Evolutionary conservation across 148 eudicot genomes (phyloP), one percentile per base, ranked within the genome.

Genomic region (Pouteria glomerata): DNA sequence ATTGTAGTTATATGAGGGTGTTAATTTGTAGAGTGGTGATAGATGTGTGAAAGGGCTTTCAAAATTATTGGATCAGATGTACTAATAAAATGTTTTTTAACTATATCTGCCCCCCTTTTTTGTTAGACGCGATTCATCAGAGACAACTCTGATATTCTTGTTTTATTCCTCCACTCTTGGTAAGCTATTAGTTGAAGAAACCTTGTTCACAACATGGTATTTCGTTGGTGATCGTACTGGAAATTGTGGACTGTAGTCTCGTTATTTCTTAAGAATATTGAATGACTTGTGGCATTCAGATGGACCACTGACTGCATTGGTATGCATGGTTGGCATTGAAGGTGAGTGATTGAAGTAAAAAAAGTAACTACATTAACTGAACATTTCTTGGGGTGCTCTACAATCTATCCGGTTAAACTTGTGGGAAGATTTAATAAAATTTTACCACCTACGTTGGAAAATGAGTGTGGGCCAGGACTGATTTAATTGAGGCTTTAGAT

Each of bases 21-120:
- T 44, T 31, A 33, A 15, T n/a, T 3, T 56, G 45, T 60, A 42
- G 71, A 74, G 45, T 23, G 14, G 41, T 61, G 30, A 51, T 76
- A 70, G 74, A 8, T 53, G 58, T 41, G 79, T 42, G 42, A 44
- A 19, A 57, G 33, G 34, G 30, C 19, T n/a, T 6, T 70, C 42
- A 16, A 18, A 26, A 18, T 71, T 60, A 29, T 51, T 18, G 26
- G 27, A 63, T 39, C 51, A 3, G 51, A 24, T 63, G 68, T 63
- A 63, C 26, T 14, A 39, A 13, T 13, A 21, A 63, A 15, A 24
- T 45, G 16, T 23, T 63, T 14, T 37, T 19, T 8, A 18, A 19
- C 5, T 37, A 34, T 21, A 58, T 34, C 35, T 19, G 13, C 2
- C 24, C 19, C 19, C 5, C 33, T 5, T 59, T 19, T 37, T n/a